Evolutionary conservation across 2,329 filamentous ascomycete species (phyloP).

Genomic region (Mycosphaerella sp.): DNA sequence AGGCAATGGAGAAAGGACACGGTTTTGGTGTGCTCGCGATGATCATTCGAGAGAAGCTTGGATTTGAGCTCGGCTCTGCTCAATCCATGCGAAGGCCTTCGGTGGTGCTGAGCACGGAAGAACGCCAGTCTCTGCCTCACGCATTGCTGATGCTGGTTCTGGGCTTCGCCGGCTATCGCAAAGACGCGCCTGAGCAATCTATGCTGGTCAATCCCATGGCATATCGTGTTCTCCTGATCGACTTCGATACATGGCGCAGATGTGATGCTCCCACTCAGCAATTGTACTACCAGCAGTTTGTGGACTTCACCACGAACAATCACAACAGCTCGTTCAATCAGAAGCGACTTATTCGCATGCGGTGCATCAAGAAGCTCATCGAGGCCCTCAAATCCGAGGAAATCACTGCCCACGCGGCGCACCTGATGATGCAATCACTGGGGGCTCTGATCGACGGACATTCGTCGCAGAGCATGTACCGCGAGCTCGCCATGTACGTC

Average conservation of each 20-base stretch:
- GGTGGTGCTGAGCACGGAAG: constrained; percentile 31
- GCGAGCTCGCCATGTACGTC: constrained; percentile 83
- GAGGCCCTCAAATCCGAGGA: constrained; percentile 85
- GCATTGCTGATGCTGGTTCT: constrained; percentile 70
- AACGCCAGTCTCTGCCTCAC: constrained; percentile 48
- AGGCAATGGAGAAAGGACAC: constrained; percentile 94
- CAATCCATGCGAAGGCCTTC: constrained; percentile 22
- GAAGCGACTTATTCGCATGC: constrained; percentile 78
- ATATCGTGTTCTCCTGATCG: constrained; percentile 84
- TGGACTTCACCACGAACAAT: constrained; percentile 80
- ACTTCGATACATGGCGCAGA: constrained; percentile 87
- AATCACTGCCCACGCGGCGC: constrained; percentile 64
- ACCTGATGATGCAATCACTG: constrained; percentile 71
- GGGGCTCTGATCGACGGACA: constrained; percentile 72
- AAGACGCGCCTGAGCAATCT: constrained; percentile 70
- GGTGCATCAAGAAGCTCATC: constrained; percentile 81
- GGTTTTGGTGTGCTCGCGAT: constrained; percentile 84
- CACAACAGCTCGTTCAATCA: constrained; percentile 90
- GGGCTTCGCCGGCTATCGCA: constrained; percentile 82
- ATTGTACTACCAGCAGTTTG: constrained; percentile 89
- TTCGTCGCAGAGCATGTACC: constrained; percentile 75
- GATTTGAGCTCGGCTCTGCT: constrained; percentile 37
- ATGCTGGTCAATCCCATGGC: constrained; percentile 94
- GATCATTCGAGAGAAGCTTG: constrained; percentile 76
- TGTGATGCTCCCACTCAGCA: constrained; percentile 70